Evolutionary conservation across 2,329 filamentous ascomycete species (phyloP).

Genomic region (Bipolaris bicolor): DNA sequence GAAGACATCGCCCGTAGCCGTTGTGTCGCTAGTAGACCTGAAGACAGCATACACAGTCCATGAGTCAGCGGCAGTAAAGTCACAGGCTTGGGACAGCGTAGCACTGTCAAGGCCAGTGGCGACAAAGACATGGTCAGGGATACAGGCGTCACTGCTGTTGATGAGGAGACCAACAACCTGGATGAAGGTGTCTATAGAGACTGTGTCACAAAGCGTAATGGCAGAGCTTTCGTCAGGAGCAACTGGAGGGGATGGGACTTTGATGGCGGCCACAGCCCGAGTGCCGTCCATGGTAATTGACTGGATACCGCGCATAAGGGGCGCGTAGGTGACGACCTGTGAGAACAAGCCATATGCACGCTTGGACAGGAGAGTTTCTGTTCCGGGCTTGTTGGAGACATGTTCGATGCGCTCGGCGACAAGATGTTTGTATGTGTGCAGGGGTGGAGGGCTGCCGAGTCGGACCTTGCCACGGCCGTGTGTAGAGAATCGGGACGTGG

Average conservation of each 20-base stretch:
- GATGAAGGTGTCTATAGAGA: constrained; percentile 4
- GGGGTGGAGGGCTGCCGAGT: neutral
- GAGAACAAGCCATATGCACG: constrained; percentile 5
- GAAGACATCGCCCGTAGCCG: constrained; percentile 19
- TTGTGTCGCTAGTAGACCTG: neutral
- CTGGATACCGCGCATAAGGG: constrained; percentile 4
- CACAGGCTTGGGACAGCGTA: constrained; percentile 5
- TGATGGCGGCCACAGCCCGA: constrained; percentile 4
- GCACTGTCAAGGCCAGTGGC: constrained; percentile 19
- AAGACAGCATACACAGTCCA: constrained; percentile 16
- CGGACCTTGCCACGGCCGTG: constrained; percentile 1
- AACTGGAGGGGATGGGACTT: constrained; percentile 1
- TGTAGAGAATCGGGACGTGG: neutral
- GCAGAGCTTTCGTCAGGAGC: constrained; percentile 3
- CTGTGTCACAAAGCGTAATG: constrained; percentile 1
- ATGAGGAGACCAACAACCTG: constrained; percentile 4
- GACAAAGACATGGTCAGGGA: constrained; percentile 5
- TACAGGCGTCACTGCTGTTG: constrained; percentile 4
- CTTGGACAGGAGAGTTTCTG: constrained; percentile 2
- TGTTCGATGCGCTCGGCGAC: neutral
- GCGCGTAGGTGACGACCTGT: constrained; percentile 4
- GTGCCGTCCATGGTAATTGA: constrained; percentile 6
- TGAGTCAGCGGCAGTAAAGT: neutral
- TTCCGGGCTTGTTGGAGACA: neutral
- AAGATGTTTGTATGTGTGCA: constrained; percentile 3